These are phyloP conservation scores for Aspergillus caelatus DNA, from an alignment of 2,329 filamentous ascomycete species.

Conservation along the genomic window DNA sequence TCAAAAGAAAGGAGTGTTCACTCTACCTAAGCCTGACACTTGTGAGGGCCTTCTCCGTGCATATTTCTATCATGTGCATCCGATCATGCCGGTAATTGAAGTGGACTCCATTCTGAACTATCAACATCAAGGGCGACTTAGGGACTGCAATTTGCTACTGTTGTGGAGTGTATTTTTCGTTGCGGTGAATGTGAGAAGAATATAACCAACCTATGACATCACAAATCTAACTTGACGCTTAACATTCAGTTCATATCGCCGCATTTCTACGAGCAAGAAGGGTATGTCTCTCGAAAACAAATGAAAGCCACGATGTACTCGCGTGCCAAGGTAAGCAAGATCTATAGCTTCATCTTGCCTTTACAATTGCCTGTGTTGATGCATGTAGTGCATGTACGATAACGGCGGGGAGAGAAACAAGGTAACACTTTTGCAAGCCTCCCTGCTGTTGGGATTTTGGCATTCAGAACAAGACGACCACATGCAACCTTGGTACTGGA, in stretches of 20 bases:
- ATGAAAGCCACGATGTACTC: slow-evolving; percentile 43
- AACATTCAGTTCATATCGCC: slow-evolving; percentile 28
- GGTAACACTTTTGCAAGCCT: slow-evolving; percentile 47
- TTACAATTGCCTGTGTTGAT: background rate
- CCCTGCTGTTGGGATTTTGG: slow-evolving; percentile 48
- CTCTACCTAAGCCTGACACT: slow-evolving; percentile 29
- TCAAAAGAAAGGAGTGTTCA: slow-evolving; percentile 38
- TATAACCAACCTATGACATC: too few species aligned
- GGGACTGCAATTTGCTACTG: slow-evolving; percentile 39
- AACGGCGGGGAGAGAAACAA: slow-evolving; percentile 44
- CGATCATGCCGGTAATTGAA: slow-evolving; percentile 42
- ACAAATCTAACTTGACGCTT: background rate
- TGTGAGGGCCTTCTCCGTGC: slow-evolving; percentile 37
- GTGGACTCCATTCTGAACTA: slow-evolving; percentile 30
- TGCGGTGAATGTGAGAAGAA: slow-evolving; percentile 34
- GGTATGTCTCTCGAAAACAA: slow-evolving; percentile 34
- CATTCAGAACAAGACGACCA: slow-evolving; percentile 47
- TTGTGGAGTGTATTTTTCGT: slow-evolving; percentile 46
- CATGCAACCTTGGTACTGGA: slow-evolving; percentile 51
- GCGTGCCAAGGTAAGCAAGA: slow-evolving; percentile 36
- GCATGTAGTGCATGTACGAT: slow-evolving; percentile 27
- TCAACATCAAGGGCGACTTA: slow-evolving; percentile 28
- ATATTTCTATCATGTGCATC: slow-evolving; percentile 44
- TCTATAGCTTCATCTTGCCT: slow-evolving; percentile 16
- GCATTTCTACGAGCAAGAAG: slow-evolving; percentile 31